Percentiles rank a stretch among this genome's conserved stretches.
phyloP scores from a whole-genome alignment of 2,329 filamentous ascomycete species.

The Aspergillus sp. region DNA sequence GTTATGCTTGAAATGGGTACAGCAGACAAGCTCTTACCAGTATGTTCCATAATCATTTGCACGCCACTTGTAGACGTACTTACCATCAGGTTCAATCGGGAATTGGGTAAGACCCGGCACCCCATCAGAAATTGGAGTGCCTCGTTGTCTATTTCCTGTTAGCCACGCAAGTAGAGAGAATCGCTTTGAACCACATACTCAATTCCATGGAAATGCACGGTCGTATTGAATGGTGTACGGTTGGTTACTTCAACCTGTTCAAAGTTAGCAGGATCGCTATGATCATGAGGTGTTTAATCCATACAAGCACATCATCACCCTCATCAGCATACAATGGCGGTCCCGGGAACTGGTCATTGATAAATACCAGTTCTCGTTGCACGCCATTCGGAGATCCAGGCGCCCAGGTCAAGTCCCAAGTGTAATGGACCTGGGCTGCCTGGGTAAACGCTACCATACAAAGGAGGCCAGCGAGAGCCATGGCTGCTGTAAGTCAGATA shows the following conservation, averaged over 20 bases:
- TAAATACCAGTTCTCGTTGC: slow-evolving; percentile 24
- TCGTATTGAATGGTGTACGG: slow-evolving; percentile 22
- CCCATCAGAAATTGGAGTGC: slow-evolving; percentile 54
- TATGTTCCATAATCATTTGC: slow-evolving; percentile 51
- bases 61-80: slow-evolving; percentile 48
- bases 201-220: slow-evolving; percentile 36
- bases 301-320: slow-evolving; percentile 24
- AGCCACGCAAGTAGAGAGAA: neutral
- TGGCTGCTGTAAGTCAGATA: neutral
- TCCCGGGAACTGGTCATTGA: slow-evolving; percentile 28
- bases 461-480: neutral
- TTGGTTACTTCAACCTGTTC: slow-evolving; percentile 25
- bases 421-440: slow-evolving; percentile 4
- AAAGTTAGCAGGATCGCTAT: neutral
- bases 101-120: slow-evolving; percentile 51
- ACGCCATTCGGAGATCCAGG: slow-evolving; percentile 27
- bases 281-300: neutral
- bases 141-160: slow-evolving; percentile 2
- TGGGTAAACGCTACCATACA: slow-evolving; percentile 4
- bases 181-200: slow-evolving; percentile 13
- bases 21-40: slow-evolving; percentile 28
- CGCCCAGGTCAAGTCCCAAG: slow-evolving; percentile 28
- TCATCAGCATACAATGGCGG: slow-evolving; percentile 22
- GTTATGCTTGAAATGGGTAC: neutral
- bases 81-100: slow-evolving; percentile 44